Evolutionary conservation across 2,329 filamentous ascomycete genomes (phyloP), one percentile per base, ranked within the genome.

Genomic region (Ceratocystiopsis sp.): DNA sequence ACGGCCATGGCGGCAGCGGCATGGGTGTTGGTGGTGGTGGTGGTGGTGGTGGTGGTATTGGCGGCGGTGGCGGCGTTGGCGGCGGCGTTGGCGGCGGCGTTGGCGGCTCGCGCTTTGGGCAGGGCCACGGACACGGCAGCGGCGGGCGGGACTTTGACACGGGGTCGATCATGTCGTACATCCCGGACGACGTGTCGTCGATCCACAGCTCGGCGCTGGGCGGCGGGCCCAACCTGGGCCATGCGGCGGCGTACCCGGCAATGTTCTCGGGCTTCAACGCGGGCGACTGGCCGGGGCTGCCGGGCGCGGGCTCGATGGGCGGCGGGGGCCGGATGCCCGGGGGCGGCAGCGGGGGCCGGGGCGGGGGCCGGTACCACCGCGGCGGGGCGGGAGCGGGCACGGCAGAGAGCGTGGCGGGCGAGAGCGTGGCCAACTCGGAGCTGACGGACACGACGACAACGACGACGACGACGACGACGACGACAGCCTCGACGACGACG

Each of bases 171-270:
- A 71, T 95, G 53, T 91, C 89, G 15, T 96, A 93, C 59, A 94
- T 98, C 47, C 85, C 89, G 2, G 91, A 98, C 54, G 91, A 98
- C 59, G 86, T 94, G 36, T 96, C 89, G 10, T 95, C 87, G 2
- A 82, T 98, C 38, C 89, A 96, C 60, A 87, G 86, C 40, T 94
- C 86, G 38, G 80, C 86, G 1, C 75, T 96, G 42, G 86, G 86
- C 43, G 86, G 86, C 35, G 82, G 83, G 34, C 82, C 83, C 35
- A 80, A 80, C n/a, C 69, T 93, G 29, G 63, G 79, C 42, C 4
- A 21, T 21, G 21, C 8, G 21, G 78, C 80, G 40, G 84, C 85
- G 19, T 96, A 89, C 58, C 91, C 91, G 15, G 82, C 84, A 16
- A 93, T 95, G 81, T 98, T 98, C 62, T 86, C 85, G 45, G 83